Base-by-base conservation (phyloP, 2,329 filamentous ascomycete species). In the Calonectria pseudoreteaudii region DNA sequence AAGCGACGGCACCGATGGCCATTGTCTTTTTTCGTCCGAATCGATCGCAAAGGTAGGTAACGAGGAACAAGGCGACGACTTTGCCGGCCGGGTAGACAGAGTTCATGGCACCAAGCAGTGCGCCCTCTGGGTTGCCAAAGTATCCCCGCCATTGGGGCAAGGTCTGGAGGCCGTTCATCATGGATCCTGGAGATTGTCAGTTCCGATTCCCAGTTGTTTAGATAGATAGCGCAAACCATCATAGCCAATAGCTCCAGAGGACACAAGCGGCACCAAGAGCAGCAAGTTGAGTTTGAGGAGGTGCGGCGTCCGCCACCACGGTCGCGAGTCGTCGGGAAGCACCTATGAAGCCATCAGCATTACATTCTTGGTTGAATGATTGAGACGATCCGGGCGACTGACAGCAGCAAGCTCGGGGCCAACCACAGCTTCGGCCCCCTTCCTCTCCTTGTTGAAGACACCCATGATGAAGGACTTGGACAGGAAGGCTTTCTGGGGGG, bases 151-250 rank as follows among this genome's bases (percentile, higher is more conserved):
- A 88, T 72, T 83, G 78, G 0, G 80, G 69, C 0, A 86, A 79
- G 7, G 86, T 82, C 66, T 87, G 85, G 0, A 88, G 80, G 16
- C 85, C 86, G 72, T 87, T 87, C 84, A 86, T 85, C 69, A 87
- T 81, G 4, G 84, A 84, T 11, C 83, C 83, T 78, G 8, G 13
- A 30, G 13, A 18, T 28, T 28, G 34, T 60, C 30, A 60, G 56
- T 11, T 26, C 10, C 7, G 34, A 7, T 10, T 28, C 23, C 2
- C 16, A 8, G 20, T 26, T 23, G 11, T 10, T 13, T 3, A 4
- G 4, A 85, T 76, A 18, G 83, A 82, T 0, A 86, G 71, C 0
- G 49, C 78, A 16, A 74, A 83, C 85, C 86, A 83, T 88, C 87
- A 52, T 87, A 88, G 4, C 87, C 87, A 44, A 83, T 83, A 2